A percentile compares a stretch with the other conserved stretches of the same genome.
Evolutionary conservation across 2,329 filamentous ascomycete species (phyloP).

Genomic region (Fonsecaea nubica): DNA sequence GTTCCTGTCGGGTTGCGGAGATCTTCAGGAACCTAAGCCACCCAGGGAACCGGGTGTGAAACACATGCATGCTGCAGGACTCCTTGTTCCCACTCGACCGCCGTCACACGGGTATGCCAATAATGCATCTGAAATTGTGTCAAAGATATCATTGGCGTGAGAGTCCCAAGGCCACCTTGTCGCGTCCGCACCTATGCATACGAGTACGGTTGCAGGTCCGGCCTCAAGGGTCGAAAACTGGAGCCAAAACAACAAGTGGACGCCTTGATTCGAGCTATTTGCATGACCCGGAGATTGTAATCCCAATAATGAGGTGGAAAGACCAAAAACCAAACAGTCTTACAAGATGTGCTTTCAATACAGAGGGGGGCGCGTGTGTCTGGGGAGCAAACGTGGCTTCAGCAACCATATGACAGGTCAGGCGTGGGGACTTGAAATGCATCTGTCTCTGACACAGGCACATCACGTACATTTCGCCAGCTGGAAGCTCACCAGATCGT

Average conservation of each 20-base stretch:
- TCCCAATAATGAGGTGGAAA: neutral
- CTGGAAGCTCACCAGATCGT: conserved; percentile 33
- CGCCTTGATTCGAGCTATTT: conserved; percentile 6
- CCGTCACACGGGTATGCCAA: conserved; percentile 25
- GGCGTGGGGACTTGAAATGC: conserved; percentile 20
- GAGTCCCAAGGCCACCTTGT: conserved; percentile 1
- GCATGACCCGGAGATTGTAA: conserved; percentile 16
- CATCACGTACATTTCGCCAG: neutral
- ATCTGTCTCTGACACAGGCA: conserved; percentile 23
- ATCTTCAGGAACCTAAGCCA: conserved; percentile 4
- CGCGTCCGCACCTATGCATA: conserved; percentile 3
- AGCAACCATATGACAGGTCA: conserved; percentile 28
- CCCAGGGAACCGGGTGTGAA: conserved; percentile 31
- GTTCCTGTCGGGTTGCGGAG: conserved; percentile 3
- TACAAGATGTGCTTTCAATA: neutral
- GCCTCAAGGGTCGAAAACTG: neutral
- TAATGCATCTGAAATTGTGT: conserved; percentile 32
- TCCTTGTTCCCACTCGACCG: conserved; percentile 32
- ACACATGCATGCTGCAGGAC: conserved; percentile 34
- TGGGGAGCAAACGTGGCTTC: conserved; percentile 12
- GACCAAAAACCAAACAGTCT: neutral
- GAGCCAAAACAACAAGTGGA: neutral
- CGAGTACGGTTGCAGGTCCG: conserved; percentile 9
- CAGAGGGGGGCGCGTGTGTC: neutral
- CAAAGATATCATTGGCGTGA: conserved; percentile 25